Conservation (phyloP, 768 basidiomycete species). For the Coprinopsis sp. region DNA sequence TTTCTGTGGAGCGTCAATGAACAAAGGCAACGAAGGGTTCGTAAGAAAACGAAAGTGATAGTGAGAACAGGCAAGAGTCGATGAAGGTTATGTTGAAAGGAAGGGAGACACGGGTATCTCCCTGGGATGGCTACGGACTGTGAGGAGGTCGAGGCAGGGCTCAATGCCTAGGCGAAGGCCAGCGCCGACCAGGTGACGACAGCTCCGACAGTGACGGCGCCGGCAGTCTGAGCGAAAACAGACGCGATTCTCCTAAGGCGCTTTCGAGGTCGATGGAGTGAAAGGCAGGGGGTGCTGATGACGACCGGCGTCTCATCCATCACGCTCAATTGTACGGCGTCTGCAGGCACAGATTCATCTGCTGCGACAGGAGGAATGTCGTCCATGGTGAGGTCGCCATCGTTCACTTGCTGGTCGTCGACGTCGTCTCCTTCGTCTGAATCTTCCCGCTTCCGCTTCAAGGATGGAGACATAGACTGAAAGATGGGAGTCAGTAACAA, state of each 20-base stretch:
- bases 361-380: neutral
- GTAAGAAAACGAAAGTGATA: no score
- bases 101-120: no score
- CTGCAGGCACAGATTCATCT: no score
- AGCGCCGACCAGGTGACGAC: slow-evolving; percentile 73
- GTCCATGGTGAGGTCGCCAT: slow-evolving; percentile 1
- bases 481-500: slow-evolving; percentile 16
- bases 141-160: no score
- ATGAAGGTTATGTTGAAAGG: no score
- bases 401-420: slow-evolving; percentile 19
- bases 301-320: no score
- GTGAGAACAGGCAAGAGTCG: no score
- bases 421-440: slow-evolving; percentile 37
- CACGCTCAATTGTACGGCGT: no score
- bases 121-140: no score
- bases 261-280: slow-evolving; percentile 31
- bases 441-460: slow-evolving; percentile 64
- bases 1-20: no score
- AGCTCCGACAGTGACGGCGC: slow-evolving; percentile 63
- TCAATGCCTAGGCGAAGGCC: slow-evolving; percentile 61
- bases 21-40: no score
- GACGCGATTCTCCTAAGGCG: slow-evolving; percentile 41
- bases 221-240: slow-evolving; percentile 51
- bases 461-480: slow-evolving; percentile 32
- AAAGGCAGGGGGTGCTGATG: neutral